Base-by-base conservation (phyloP, 2,329 filamentous ascomycete genomes). In the Coniosporium tulheliwenetii region DNA sequence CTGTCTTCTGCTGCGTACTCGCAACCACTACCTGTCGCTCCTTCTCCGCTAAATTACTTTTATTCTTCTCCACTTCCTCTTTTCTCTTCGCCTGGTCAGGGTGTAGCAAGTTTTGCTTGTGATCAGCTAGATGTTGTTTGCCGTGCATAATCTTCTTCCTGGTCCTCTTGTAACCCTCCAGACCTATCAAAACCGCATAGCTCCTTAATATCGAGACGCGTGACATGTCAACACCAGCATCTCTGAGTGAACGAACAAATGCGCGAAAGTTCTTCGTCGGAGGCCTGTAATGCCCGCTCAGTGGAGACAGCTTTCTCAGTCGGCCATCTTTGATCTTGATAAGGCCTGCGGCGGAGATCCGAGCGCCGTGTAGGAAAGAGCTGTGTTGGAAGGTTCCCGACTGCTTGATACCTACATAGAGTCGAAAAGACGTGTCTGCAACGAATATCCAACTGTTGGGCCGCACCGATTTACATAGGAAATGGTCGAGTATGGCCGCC, bases 401-500 rank as follows among this genome's bases (percentile, higher is more conserved):
- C 56, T 83, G 77, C 54, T 95, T 94, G 64, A 94, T 91, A 38
- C 86, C 86, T 30, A 94, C 77, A 56, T 93, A 94, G 0, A 94
- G 67, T 1, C 83, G 76, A 57, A 87, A 91, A 1, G 75, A 80
- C 1, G 84, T 89, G 59, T 94, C 86, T 16, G 82, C 81, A 7
- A 87, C 86, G 52, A 93, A 95, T 47, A 94, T 93, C 87, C 87
- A 94, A 4, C 83, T 91, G 52, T 89, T 87, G 46, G 85, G 85
- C 58, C 79, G 82, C 33, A 86, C 81, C 0, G 81, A 79, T 47
- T 84, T 81, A 44, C 83, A 75, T 12, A 91, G 68, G 5, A 93
- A 67, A 47, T 82, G 81, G 57, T 91, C 85, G 56, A 89, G 73
- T 3, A 93, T 70, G 1, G 80, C 79, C 0, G 79, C 75, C 1